phyloP scores from a whole-genome alignment of 2,329 filamentous ascomycete genomes.

The Pseudocercospora musae region DNA sequence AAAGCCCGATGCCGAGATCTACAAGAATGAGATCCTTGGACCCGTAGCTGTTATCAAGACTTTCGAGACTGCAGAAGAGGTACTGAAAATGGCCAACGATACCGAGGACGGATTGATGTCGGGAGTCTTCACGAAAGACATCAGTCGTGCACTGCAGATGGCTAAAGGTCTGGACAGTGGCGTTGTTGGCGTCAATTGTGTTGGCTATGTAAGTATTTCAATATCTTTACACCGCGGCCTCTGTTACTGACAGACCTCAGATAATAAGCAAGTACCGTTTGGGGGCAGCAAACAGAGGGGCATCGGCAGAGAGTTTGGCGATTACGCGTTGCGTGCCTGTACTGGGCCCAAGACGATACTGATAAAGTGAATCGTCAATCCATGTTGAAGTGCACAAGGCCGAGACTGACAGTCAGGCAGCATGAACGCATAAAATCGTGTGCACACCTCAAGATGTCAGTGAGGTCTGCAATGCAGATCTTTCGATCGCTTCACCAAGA shows the following conservation, averaged over 20 bases:
- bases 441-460: not conserved
- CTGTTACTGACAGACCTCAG: not conserved
- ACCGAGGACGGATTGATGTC: constrained; percentile 40
- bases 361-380: not conserved
- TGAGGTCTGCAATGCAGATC: not conserved
- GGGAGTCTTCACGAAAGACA: constrained; percentile 38
- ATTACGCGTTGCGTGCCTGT: constrained; percentile 59
- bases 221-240: not conserved
- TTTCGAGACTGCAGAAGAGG: constrained; percentile 38
- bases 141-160: constrained; percentile 38
- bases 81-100: constrained; percentile 37
- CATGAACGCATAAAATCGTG: constrained; percentile 3
- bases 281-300: constrained; percentile 61
- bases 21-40: constrained; percentile 38
- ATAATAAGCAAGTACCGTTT: constrained; percentile 38
- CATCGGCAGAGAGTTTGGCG: constrained; percentile 60
- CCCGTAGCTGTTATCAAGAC: constrained; percentile 39
- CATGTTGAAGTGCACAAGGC: not conserved
- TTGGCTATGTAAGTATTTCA: not conserved
- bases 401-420: not conserved
- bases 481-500: not conserved
- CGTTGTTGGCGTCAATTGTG: constrained; percentile 40
- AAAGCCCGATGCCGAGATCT: constrained; percentile 36
- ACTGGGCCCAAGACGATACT: constrained; percentile 41
- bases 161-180: constrained; percentile 41